Conservation (phyloP, 2,329 filamentous ascomycete species). For the Apiospora malaysiana region DNA sequence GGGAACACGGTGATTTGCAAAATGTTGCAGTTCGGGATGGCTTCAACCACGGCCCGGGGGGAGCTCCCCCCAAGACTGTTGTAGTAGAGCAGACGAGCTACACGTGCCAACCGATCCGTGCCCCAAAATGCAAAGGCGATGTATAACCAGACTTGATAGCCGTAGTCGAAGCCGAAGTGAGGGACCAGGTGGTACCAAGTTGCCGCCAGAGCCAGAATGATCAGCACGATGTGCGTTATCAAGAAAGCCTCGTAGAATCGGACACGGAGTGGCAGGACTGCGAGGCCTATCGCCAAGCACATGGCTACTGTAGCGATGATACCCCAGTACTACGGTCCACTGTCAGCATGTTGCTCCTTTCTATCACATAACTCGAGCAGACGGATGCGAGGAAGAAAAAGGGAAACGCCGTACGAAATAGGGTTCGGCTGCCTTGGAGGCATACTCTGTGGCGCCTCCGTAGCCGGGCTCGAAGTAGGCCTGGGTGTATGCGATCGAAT, state of each 20-base stretch:
- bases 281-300: slow-evolving; percentile 33
- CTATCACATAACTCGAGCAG: not conserved
- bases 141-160: slow-evolving; percentile 37
- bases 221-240: slow-evolving; percentile 36
- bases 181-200: slow-evolving; percentile 35
- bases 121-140: slow-evolving; percentile 35
- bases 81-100: slow-evolving; percentile 30
- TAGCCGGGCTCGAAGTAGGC: slow-evolving; percentile 30
- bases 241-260: slow-evolving; percentile 39
- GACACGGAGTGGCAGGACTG: slow-evolving; percentile 36
- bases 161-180: slow-evolving; percentile 32
- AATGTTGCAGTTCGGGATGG: slow-evolving; percentile 27
- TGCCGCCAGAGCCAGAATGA: slow-evolving; percentile 34
- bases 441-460: slow-evolving; percentile 26
- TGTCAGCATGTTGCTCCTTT: not conserved
- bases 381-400: not conserved
- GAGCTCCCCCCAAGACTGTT: slow-evolving; percentile 28
- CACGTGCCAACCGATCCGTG: slow-evolving; percentile 31
- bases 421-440: slow-evolving; percentile 26
- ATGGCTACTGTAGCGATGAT: slow-evolving; percentile 36
- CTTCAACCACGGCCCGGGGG: slow-evolving; percentile 25
- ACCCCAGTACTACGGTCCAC: slow-evolving; percentile 32
- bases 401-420: slow-evolving; percentile 26
- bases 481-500: slow-evolving; percentile 34
- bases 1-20: slow-evolving; percentile 30